Percentiles rank a stretch among this genome's conserved stretches.
phyloP scores from a whole-genome alignment of 345 rosid genomes.

The Hypericum perforatum region DNA sequence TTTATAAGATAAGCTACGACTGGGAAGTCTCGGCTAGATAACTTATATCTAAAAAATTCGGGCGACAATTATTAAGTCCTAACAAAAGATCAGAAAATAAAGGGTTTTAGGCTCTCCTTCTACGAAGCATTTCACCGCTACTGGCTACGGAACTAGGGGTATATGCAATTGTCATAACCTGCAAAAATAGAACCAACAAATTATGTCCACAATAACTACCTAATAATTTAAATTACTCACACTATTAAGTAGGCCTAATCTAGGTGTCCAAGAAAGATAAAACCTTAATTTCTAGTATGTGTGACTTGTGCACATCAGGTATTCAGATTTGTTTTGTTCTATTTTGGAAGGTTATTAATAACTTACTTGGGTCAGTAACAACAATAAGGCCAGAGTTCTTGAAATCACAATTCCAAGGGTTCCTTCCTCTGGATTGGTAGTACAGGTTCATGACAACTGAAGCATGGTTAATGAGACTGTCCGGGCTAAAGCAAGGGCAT shows the following conservation, averaged over 20 bases:
- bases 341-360: background rate
- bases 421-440: slow-evolving; percentile 52
- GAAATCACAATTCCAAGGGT: slow-evolving; percentile 61
- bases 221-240: background rate
- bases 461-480: slow-evolving; percentile 46
- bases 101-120: too few relatives aligned
- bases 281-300: too few relatives aligned
- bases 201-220: background rate
- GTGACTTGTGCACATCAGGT: too few relatives aligned
- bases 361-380: slow-evolving; percentile 52
- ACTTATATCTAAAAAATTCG: too few relatives aligned
- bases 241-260: background rate
- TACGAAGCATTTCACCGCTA: background rate
- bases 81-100: too few relatives aligned
- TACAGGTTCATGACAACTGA: slow-evolving; percentile 69
- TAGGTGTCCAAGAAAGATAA: too few relatives aligned
- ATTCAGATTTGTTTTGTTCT: too few relatives aligned
- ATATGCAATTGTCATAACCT: slow-evolving; percentile 14
- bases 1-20: too few relatives aligned
- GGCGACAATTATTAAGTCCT: too few relatives aligned
- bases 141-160: background rate
- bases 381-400: slow-evolving; percentile 46
- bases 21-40: too few relatives aligned
- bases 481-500: slow-evolving; percentile 42
- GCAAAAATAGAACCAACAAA: background rate